Evolutionary conservation across 2,329 filamentous ascomycete species (phyloP).

Genomic region (Fusarium pseudoanthophilum): DNA sequence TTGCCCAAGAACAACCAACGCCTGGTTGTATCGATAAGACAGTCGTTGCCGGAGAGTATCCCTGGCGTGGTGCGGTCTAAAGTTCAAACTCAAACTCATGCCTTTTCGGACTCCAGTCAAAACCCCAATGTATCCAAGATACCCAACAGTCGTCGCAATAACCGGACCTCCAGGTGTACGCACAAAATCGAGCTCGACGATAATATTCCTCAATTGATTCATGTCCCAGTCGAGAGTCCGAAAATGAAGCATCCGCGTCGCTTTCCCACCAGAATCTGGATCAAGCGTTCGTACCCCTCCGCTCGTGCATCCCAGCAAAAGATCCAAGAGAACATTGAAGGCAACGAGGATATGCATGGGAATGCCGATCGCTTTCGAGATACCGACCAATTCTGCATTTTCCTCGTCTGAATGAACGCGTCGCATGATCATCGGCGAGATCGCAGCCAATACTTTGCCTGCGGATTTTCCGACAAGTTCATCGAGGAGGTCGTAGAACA

Average conservation of each 20-base stretch:
- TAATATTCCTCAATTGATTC: conserved; percentile 59
- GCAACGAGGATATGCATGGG: conserved; percentile 69
- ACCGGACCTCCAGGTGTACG: conserved; percentile 47
- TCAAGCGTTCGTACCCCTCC: conserved; percentile 46
- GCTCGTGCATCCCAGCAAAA: conserved; percentile 73
- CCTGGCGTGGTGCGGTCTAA: conserved; percentile 50
- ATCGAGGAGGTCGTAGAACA: conserved; percentile 63
- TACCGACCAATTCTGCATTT: conserved; percentile 69
- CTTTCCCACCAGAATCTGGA: background rate
- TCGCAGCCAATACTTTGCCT: conserved; percentile 42
- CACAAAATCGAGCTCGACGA: conserved; percentile 64
- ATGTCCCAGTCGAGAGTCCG: conserved; percentile 67
- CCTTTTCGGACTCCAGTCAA: conserved; percentile 59
- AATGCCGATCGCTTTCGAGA: conserved; percentile 61
- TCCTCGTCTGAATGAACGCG: conserved; percentile 65
- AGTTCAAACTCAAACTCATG: conserved; percentile 61
- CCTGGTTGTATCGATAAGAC: conserved; percentile 45
- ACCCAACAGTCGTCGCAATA: conserved; percentile 58
- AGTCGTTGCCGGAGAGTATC: conserved; percentile 19
- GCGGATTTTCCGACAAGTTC: conserved; percentile 31
- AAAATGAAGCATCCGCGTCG: conserved; percentile 61
- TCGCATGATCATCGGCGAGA: conserved; percentile 60
- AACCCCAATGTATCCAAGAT: conserved; percentile 61
- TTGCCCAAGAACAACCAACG: conserved; percentile 40
- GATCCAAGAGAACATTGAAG: conserved; percentile 71